Percentiles rank a stretch among this genome's conserved stretches.
These are phyloP conservation scores for Zymoseptoria tritici DNA, from an alignment of 2,329 filamentous ascomycete species.

Conservation along the genomic window DNA sequence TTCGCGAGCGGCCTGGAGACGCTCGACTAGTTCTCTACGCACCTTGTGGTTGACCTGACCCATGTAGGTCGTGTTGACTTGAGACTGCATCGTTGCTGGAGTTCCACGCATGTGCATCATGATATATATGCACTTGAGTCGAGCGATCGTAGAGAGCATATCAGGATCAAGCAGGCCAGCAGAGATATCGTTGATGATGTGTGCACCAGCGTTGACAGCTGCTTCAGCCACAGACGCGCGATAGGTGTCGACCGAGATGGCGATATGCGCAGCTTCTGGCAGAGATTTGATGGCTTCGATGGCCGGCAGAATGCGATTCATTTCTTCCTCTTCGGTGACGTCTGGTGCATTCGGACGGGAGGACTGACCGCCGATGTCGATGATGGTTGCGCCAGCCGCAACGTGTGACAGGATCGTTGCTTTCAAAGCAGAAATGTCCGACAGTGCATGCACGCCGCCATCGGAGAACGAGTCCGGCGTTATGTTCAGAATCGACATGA, in stretches of 20 bases:
- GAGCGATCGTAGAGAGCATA: conserved; percentile 76
- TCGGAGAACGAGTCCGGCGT: conserved; percentile 98
- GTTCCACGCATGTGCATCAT: conserved; percentile 94
- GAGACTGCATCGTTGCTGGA: conserved; percentile 69
- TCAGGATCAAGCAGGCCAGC: conserved; percentile 68
- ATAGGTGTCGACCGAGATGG: conserved; percentile 89
- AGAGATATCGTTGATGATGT: conserved; percentile 93
- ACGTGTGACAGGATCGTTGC: conserved; percentile 57
- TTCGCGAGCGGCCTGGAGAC: conserved; percentile 66
- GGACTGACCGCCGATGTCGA: conserved; percentile 91
- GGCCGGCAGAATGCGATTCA: conserved; percentile 69
- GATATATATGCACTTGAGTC: conserved; percentile 67
- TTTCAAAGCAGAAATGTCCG: conserved; percentile 44
- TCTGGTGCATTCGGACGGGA: conserved; percentile 69
- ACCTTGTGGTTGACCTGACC: conserved; percentile 60
- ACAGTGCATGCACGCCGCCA: conserved; percentile 57
- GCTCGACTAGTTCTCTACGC: conserved; percentile 58
- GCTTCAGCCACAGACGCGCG: conserved; percentile 72
- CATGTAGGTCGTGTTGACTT: conserved; percentile 52
- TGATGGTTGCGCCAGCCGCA: conserved; percentile 65
- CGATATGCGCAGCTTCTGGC: conserved; percentile 54
- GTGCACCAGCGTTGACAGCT: conserved; percentile 69
- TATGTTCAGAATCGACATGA: conserved; percentile 93
- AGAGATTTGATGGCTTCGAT: conserved; percentile 64
- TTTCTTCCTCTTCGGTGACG: conserved; percentile 65